Conservation (phyloP, 139 green algal genomes). For the Chara braunii region DNA sequence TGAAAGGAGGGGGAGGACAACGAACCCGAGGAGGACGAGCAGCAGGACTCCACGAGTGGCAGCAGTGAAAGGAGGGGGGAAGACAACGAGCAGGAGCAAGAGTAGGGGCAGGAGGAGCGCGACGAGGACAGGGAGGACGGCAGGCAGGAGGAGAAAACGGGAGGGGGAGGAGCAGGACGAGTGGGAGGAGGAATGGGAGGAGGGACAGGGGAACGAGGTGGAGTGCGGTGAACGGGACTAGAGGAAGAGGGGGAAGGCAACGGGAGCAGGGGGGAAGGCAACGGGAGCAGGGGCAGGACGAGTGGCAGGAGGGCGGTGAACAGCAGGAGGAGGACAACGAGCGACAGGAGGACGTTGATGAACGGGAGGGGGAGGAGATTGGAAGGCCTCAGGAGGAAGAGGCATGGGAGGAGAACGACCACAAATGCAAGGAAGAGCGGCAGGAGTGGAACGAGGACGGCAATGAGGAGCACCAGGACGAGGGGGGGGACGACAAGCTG, state of each 20-base stretch:
- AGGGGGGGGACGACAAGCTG: too few relatives aligned
- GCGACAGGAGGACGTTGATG: neutral
- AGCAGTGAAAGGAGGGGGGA: neutral
- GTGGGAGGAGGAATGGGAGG: neutral
- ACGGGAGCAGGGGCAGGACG: constrained; percentile 1
- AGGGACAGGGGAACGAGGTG: neutral
- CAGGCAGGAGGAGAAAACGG: neutral
- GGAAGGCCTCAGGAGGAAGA: too few relatives aligned
- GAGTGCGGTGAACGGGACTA: neutral
- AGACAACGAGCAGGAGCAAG: neutral
- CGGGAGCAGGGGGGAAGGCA: neutral
- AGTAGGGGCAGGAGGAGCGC: neutral
- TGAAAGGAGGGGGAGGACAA: neutral
- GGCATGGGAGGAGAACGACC: too few relatives aligned
- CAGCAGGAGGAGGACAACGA: neutral
- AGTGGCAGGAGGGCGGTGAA: neutral
- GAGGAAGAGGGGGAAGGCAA: neutral
- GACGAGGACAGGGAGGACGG: neutral
- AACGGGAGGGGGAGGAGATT: neutral
- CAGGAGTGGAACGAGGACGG: neutral
- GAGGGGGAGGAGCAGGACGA: neutral
- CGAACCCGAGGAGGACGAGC: neutral
- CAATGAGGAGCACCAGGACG: neutral
- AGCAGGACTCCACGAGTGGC: neutral
- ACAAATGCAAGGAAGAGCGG: too few relatives aligned